Conservation (phyloP, 352 stramenopile genomes). For the Elongisporangium prolatum region DNA sequence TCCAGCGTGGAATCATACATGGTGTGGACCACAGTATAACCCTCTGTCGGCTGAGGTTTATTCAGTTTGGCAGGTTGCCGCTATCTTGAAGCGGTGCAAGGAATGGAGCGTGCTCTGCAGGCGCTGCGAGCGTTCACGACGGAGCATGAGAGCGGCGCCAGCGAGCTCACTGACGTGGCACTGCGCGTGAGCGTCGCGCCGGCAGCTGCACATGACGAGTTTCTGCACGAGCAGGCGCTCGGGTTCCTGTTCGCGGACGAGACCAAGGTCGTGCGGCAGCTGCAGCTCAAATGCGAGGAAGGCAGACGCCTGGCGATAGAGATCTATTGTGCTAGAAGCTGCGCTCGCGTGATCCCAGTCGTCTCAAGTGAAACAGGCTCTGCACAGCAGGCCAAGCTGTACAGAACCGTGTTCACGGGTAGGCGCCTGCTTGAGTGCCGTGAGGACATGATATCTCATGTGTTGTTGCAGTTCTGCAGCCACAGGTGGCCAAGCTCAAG, state of each 20-base stretch:
- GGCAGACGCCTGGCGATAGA: constrained; percentile 29
- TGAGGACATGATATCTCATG: background rate
- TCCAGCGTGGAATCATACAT: background rate
- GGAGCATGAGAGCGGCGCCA: constrained; percentile 9
- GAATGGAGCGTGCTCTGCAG: constrained; percentile 17
- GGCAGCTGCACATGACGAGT: constrained; percentile 24
- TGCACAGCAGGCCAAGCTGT: constrained; percentile 1
- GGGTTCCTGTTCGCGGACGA: constrained; percentile 56
- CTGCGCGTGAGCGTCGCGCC: constrained; percentile 24
- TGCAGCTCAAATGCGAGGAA: constrained; percentile 31
- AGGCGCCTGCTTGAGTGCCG: background rate
- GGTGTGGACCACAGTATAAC: background rate
- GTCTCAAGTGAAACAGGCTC: background rate
- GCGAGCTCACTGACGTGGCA: constrained; percentile 2
- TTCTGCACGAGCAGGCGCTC: constrained; percentile 40
- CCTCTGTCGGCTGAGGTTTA: background rate
- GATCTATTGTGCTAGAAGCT: constrained; percentile 61
- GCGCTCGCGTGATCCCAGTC: constrained; percentile 39
- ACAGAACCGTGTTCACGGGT: constrained; percentile 49
- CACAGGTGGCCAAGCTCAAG: constrained; percentile 54
- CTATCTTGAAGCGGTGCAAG: constrained; percentile 1
- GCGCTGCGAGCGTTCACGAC: constrained; percentile 26
- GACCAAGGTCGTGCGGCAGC: constrained; percentile 50
- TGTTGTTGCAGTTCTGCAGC: constrained; percentile 38
- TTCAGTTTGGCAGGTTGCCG: background rate